phyloP scores from a whole-genome alignment of 2,329 filamentous ascomycete genomes.

The Colletotrichum cordylinicola region DNA sequence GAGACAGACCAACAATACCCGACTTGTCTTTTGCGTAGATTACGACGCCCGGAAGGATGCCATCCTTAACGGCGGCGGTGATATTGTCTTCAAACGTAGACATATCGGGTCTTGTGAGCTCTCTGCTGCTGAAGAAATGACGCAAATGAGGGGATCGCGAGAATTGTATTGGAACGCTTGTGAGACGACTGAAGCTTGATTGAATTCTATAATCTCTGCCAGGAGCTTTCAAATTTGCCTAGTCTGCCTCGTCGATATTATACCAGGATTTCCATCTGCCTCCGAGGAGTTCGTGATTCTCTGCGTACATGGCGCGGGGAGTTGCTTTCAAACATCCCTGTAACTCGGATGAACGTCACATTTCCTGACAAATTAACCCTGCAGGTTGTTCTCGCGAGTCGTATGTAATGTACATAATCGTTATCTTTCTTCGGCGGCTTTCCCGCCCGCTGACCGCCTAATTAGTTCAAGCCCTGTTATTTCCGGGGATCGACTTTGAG shows the following conservation, averaged over 20 bases:
- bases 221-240: not conserved
- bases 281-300: not conserved
- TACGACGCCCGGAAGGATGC: not conserved
- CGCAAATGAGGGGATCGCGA: not conserved
- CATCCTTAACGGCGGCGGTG: not conserved
- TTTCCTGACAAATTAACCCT: not conserved
- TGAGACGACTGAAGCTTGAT: not conserved
- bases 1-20: not conserved
- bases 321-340: not conserved
- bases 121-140: not conserved
- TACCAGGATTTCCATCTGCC: not conserved
- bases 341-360: not conserved
- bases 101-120: not conserved
- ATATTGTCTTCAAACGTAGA: not conserved
- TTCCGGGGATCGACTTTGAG: not conserved
- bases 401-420: not conserved
- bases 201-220: not conserved
- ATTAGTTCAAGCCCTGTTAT: not conserved
- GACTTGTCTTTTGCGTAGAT: conserved; percentile 10
- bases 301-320: not conserved
- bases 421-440: not conserved
- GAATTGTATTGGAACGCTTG: not conserved
- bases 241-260: not conserved
- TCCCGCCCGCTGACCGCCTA: not conserved
- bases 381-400: not conserved